These are phyloP conservation scores for Globisporangium nagaii DNA, from an alignment of 352 stramenopile genomes.

Conservation along the genomic window DNA sequence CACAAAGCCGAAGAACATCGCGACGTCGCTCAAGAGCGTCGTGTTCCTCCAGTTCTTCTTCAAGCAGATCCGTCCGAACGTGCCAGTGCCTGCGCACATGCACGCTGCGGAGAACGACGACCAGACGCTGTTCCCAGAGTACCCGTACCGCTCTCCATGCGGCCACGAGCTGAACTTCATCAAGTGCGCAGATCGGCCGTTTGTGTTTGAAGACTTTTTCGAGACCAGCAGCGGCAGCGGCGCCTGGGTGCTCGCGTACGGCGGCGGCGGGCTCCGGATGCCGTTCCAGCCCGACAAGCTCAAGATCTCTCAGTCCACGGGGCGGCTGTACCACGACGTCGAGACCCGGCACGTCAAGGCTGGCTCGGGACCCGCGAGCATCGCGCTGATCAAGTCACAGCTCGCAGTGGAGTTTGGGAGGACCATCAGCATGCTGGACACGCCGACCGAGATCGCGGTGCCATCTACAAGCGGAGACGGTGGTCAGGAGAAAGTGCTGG, in stretches of 20 bases:
- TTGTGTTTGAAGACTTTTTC: conserved; percentile 68
- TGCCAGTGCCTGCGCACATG: background rate
- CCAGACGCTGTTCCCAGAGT: conserved; percentile 51
- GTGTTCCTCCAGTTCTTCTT: conserved; percentile 86
- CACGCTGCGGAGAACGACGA: background rate
- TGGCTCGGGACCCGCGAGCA: conserved; percentile 15
- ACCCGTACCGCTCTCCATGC: conserved; percentile 66
- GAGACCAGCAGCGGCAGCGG: conserved; percentile 10
- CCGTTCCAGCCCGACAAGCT: conserved; percentile 49
- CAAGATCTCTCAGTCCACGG: conserved; percentile 58
- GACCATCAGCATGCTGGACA: conserved; percentile 44
- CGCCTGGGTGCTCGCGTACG: conserved; percentile 46
- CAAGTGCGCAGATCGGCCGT: conserved; percentile 74
- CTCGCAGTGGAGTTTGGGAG: conserved; percentile 64
- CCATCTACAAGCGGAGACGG: background rate
- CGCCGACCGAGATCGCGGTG: conserved; percentile 10
- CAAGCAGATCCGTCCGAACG: conserved; percentile 50
- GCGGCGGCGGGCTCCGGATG: conserved; percentile 46
- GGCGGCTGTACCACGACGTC: conserved; percentile 66
- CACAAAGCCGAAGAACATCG: conserved; percentile 80
- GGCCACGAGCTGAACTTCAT: conserved; percentile 86
- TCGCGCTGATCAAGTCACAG: conserved; percentile 67
- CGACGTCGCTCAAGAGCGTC: conserved; percentile 74
- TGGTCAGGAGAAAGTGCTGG: background rate
- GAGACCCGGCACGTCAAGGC: conserved; percentile 36